A percentile compares a stretch with the other conserved stretches of the same genome.
Conservation (phyloP, 139 green algal species). For the Micromonas pusilla region DNA sequence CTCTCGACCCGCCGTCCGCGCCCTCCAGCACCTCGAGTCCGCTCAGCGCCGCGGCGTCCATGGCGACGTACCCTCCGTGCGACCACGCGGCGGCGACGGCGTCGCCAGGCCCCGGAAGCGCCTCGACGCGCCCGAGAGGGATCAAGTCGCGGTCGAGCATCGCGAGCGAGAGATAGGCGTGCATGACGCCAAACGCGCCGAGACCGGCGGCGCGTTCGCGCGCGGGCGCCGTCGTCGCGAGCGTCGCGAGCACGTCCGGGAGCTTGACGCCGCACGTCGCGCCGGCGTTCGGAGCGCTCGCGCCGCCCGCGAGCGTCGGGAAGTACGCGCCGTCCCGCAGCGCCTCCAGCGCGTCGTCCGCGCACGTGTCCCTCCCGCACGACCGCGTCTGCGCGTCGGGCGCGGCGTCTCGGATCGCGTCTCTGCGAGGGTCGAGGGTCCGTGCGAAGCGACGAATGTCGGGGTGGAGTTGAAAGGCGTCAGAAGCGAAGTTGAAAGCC, state of each 20-base stretch:
- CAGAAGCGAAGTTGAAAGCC: no score
- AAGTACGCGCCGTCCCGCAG: conserved; percentile 29
- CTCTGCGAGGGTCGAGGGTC: no score
- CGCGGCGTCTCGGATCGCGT: conserved; percentile 1
- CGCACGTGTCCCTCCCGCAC: neutral
- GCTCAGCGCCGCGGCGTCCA: conserved; percentile 88
- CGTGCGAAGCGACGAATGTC: no score
- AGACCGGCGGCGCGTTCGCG: neutral
- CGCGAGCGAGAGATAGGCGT: conserved; percentile 49
- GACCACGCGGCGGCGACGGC: neutral
- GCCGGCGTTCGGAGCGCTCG: no score
- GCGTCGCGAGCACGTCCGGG: neutral
- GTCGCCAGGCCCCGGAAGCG: conserved; percentile 43
- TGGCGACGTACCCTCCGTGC: conserved; percentile 1
- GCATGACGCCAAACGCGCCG: neutral
- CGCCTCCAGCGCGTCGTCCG: conserved; percentile 18
- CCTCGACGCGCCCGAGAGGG: conserved; percentile 49
- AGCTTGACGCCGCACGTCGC: no score
- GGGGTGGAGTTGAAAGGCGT: no score
- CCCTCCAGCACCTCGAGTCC: conserved; percentile 94
- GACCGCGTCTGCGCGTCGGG: neutral
- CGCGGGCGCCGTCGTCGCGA: neutral
- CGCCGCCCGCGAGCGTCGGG: neutral
- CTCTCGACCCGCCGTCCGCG: conserved; percentile 56
- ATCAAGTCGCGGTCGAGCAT: conserved; percentile 73